Evolutionary conservation across 202 grass and related monocot species (phyloP), one percentile per base, ranked within the genome.

Genomic region (Panicum hallii): DNA sequence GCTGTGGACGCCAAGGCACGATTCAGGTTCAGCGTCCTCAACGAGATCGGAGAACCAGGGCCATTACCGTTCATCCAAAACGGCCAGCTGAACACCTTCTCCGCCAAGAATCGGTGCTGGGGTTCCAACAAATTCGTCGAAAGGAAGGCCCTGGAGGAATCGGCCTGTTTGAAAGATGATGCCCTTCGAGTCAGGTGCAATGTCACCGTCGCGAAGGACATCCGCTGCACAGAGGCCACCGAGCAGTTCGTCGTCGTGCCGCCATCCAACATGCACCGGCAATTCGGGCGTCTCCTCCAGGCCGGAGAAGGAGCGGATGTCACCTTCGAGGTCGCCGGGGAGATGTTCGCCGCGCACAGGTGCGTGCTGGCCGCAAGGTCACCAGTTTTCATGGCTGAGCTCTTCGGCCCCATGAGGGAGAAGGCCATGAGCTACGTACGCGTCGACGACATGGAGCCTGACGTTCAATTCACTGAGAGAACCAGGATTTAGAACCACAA

Each of bases 21-120:
- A 2, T 86, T 67, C 7, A 55, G 20, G 2, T 57, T 72, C 28
- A 57, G 64, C 6, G 57, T 90, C 11, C 43, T 90, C 1, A 10
- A 87, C 1, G 5, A 40, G 16, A 14, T 14, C 0, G 52, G 48
- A 0, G 16, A 57, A 11, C 5, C 52, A 0, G 19, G 23, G 19
- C 11, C 11, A 26, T 26, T 26, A 3, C 8, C 1, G 28, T 11
- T 54, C 16, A 55, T 0, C 44, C 1, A 6, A 1, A 0, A 0
- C 7, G 5, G 16, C 7, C 1, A 13, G 1, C 34, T 2, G 12
- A 6, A 9, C 0, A 65, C 6, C 14, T 65, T 38, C 6, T 43
- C 16, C 9, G 4, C 8, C 36, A n/a, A 11, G 0, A 2, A 0
- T n/a, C 17, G 0, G 4, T 20, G 16, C 15, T 67, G 65, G 65